Evolutionary conservation across 768 basidiomycete genomes (phyloP).

Genomic region (Pulveroboletus sp.): DNA sequence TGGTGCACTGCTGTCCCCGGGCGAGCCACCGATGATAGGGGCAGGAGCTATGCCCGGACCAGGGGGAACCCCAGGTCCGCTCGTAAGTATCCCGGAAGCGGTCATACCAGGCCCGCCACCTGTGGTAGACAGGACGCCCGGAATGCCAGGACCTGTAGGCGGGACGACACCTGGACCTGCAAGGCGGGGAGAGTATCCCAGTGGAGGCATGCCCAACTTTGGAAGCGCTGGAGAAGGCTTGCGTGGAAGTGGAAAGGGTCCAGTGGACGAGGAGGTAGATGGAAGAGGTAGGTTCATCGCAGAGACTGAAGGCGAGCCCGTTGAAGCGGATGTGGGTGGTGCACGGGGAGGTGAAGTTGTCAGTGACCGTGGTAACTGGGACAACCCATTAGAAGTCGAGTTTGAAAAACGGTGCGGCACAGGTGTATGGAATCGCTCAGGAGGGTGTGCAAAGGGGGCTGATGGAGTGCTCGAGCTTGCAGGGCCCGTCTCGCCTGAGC

Average conservation of each 20-base stretch:
- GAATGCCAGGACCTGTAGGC: conserved; percentile 25
- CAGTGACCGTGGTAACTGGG: conserved; percentile 20
- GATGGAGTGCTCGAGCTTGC: conserved; percentile 24
- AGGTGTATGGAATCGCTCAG: conserved; percentile 29
- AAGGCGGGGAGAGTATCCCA: conserved; percentile 28
- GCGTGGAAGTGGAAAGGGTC: conserved; percentile 20
- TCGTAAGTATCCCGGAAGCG: conserved; percentile 24
- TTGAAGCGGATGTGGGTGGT: conserved; percentile 16
- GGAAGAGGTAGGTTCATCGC: conserved; percentile 12
- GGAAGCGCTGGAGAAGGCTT: conserved; percentile 26
- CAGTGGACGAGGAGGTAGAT: conserved; percentile 13
- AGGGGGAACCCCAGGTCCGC: conserved; percentile 26
- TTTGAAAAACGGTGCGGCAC: conserved; percentile 26
- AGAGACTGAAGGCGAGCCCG: conserved; percentile 18
- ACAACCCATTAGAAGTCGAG: conserved; percentile 18
- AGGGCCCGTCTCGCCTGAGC: conserved; percentile 27
- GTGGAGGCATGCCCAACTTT: conserved; percentile 24
- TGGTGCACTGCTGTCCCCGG: conserved; percentile 8
- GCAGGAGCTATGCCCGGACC: conserved; percentile 27
- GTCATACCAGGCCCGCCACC: conserved; percentile 18
- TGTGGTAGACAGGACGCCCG: conserved; percentile 20
- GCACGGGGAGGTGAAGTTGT: conserved; percentile 38
- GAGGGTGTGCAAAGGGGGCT: conserved; percentile 26
- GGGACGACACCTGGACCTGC: conserved; percentile 29
- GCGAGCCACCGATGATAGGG: conserved; percentile 1